Evolutionary conservation across 2,329 filamentous ascomycete genomes (phyloP).

Genomic region (Huntiella bhutanensis): DNA sequence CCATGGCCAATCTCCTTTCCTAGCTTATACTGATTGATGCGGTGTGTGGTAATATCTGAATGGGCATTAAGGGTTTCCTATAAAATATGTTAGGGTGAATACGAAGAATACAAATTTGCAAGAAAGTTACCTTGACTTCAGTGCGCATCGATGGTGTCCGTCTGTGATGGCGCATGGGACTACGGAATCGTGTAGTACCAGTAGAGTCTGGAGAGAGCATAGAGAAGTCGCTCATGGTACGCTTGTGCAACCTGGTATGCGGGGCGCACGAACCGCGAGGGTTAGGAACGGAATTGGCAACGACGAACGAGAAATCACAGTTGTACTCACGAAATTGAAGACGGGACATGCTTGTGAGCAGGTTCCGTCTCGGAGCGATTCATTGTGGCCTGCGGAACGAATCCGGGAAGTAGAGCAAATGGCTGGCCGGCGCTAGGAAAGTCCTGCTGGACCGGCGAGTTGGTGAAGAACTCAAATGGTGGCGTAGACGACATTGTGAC

Average conservation of each 20-base stretch:
- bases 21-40: conserved; percentile 89
- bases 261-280: background rate
- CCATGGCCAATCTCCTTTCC: conserved; percentile 91
- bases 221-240: conserved; percentile 9
- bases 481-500: background rate
- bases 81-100: background rate
- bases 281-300: background rate
- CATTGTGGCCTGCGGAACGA: conserved; percentile 1
- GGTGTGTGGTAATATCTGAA: conserved; percentile 71
- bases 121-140: conserved; percentile 31
- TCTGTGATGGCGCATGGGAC: conserved; percentile 37
- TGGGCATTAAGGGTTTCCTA: conserved; percentile 83
- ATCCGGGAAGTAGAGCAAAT: conserved; percentile 5
- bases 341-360: background rate
- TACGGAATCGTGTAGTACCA: conserved; percentile 15
- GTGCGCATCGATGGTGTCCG: conserved; percentile 38
- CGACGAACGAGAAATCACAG: background rate
- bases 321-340: conserved; percentile 3
- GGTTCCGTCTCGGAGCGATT: conserved; percentile 6
- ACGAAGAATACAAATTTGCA: background rate
- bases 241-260: conserved; percentile 7
- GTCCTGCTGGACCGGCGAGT: background rate
- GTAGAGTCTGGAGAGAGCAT: conserved; percentile 8
- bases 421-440: background rate
- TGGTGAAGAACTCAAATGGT: background rate